Conservation (phyloP, 768 basidiomycete species). For the Termitomyces bulborhizus region DNA sequence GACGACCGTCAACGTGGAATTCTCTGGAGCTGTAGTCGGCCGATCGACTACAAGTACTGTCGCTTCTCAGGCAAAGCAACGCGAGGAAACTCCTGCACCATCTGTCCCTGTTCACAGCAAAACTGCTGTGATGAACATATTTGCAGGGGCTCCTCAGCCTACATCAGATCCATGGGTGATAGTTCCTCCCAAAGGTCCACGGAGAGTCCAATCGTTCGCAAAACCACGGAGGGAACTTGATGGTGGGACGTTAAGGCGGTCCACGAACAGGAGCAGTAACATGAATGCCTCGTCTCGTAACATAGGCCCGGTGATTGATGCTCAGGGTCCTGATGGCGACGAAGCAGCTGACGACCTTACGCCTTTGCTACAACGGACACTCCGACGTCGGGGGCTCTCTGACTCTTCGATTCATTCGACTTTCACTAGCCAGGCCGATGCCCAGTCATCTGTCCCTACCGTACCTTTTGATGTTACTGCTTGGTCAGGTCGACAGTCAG, state of each 20-base stretch:
- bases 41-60: conserved; percentile 34
- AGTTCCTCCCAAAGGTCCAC: conserved; percentile 42
- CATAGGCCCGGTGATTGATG: conserved; percentile 77
- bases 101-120: conserved; percentile 5
- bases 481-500: conserved; percentile 38
- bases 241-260: conserved; percentile 9
- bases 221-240: conserved; percentile 12
- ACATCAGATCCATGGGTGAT: conserved; percentile 62
- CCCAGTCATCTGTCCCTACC: conserved; percentile 3
- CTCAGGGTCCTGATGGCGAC: conserved; percentile 30
- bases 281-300: conserved; percentile 45
- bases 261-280: conserved; percentile 15
- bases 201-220: conserved; percentile 22
- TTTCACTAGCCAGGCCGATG: conserved; percentile 51
- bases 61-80: conserved; percentile 17
- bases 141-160: conserved; percentile 76
- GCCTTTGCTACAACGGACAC: conserved; percentile 58
- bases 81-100: background rate
- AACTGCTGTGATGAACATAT: conserved; percentile 72
- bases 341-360: conserved; percentile 35
- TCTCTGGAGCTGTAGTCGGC: conserved; percentile 59
- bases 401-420: conserved; percentile 92
- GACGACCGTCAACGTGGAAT: conserved; percentile 95
- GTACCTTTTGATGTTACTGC: background rate
- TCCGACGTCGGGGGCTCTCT: conserved; percentile 76